Base-by-base conservation (phyloP, 2,329 filamentous ascomycete species). In the Trichoderma citrinoviride region DNA sequence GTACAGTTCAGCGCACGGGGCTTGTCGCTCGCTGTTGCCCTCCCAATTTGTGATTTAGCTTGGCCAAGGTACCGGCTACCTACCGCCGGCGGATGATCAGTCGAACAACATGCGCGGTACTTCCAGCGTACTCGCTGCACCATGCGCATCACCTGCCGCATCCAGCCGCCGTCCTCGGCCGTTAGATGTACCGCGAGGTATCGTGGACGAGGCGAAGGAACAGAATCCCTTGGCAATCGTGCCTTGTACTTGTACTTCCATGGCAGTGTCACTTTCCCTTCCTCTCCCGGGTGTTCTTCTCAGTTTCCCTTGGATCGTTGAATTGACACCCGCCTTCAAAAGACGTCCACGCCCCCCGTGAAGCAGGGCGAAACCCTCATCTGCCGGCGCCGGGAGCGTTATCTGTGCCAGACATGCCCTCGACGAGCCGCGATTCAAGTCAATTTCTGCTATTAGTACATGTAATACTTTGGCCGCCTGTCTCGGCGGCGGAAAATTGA, bases 1-100 rank as follows among this genome's bases (percentile, higher is more conserved):
- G 10, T 68, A 69, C 67, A 50, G 68, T 66, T 65, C 67, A 40
- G 43, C 41, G 46, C 46, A 61, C 44, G 49, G 44, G 63, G 21
- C 55, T 65, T 49, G 64, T 56, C 50, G 50, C 27, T 62, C 21
- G 41, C 25, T 41, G 29, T 41, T 41, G 27, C 37, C 12, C 19
- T 49, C 29, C 46, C 8, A 50, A 50, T 65, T 47, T 44, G 56
- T 62, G 50, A 63, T 57, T 57, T 46, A 60, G n/a, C 52, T 52
- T 46, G 33, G 50, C 25, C 15, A 19, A 29, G 23, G 47, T 52
- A 29, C 64, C 52, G 5, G 23, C 15, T 33, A 29, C 64, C 43
- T 61, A 23, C 52, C 58, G 57, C 44, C 57, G 57, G 56, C 49
- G 47, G 55, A 54, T 61, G 63, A 60, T 60, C 56, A 47, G 47